Evolutionary conservation across 2,329 filamentous ascomycete species (phyloP).

Genomic region (Orbilia blumenaviensis): DNA sequence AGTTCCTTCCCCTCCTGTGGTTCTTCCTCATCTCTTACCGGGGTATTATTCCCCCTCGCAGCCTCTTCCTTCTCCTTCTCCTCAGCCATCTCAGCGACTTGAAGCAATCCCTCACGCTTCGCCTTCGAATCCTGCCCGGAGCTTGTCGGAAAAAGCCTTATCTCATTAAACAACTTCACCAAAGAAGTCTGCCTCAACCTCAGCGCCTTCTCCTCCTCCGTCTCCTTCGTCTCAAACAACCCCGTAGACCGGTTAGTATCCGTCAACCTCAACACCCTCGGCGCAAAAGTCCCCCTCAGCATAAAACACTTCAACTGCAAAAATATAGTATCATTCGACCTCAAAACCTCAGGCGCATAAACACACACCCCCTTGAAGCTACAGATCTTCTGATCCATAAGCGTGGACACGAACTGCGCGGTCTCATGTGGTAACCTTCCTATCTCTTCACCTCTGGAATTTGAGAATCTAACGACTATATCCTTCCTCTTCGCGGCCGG

Average conservation of each 20-base stretch:
- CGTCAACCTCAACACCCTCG: slow-evolving; percentile 69
- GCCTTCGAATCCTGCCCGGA: slow-evolving; percentile 76
- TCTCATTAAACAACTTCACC: slow-evolving; percentile 87
- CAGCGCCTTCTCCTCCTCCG: slow-evolving; percentile 81
- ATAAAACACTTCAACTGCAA: slow-evolving; percentile 84
- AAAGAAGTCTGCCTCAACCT: slow-evolving; percentile 85
- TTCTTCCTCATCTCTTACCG: slow-evolving; percentile 67
- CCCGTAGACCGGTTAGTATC: slow-evolving; percentile 76
- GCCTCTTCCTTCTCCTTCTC: slow-evolving; percentile 70
- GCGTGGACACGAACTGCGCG: slow-evolving; percentile 87
- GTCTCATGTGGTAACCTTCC: slow-evolving; percentile 86
- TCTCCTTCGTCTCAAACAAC: slow-evolving; percentile 86
- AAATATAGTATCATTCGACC: slow-evolving; percentile 94
- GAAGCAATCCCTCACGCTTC: slow-evolving; percentile 74
- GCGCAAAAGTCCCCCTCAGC: slow-evolving; percentile 76
- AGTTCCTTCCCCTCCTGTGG: slow-evolving; percentile 87
- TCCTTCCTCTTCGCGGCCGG: slow-evolving; percentile 67
- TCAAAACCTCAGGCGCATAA: slow-evolving; percentile 82
- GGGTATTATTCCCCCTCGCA: slow-evolving; percentile 29
- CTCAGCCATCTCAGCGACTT: slow-evolving; percentile 88
- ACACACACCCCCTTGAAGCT: slow-evolving; percentile 87
- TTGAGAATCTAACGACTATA: slow-evolving; percentile 91
- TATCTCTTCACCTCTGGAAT: slow-evolving; percentile 78
- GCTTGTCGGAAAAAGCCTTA: slow-evolving; percentile 79
- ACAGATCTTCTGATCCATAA: slow-evolving; percentile 91